A percentile compares a stretch with the other conserved stretches of the same genome.
Conservation (phyloP, 1,284 basidiomycete genomes). For the Phlebopus sp. region DNA sequence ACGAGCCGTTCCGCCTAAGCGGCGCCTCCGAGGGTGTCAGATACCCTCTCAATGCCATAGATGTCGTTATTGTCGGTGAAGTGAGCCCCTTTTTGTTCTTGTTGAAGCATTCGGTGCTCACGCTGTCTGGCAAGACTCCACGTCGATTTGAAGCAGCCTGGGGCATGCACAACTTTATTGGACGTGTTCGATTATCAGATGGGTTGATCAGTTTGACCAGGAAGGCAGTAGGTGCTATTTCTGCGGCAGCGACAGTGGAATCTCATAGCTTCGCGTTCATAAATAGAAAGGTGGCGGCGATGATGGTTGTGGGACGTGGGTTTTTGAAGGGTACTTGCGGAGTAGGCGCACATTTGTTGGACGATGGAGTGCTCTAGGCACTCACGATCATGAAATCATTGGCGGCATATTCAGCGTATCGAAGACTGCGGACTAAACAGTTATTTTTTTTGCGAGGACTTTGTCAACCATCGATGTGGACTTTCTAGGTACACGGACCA, state of each 20-base stretch:
- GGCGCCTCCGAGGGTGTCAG: constrained; percentile 26
- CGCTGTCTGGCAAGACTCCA: constrained; percentile 30
- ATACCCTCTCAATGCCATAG: constrained; percentile 28
- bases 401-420: constrained; percentile 57
- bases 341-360: constrained; percentile 29
- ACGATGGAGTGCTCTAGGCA: constrained; percentile 23
- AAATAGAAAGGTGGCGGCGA: constrained; percentile 24
- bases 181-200: constrained; percentile 49
- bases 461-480: constrained; percentile 29
- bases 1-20: constrained; percentile 32
- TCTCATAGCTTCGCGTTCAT: constrained; percentile 3
- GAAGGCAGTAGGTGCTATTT: constrained; percentile 27
- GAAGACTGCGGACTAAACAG: constrained; percentile 35
- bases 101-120: constrained; percentile 22
- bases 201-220: constrained; percentile 46
- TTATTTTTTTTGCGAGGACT: constrained; percentile 16
- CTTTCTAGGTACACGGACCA: constrained; percentile 9
- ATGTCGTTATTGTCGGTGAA: constrained; percentile 37
- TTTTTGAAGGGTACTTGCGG: constrained; percentile 33
- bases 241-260: not conserved
- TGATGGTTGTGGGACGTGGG: constrained; percentile 34
- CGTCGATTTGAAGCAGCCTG: constrained; percentile 30
- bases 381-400: constrained; percentile 29
- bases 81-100: constrained; percentile 21
- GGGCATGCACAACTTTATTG: constrained; percentile 41